Percentiles rank a stretch among this genome's conserved stretches.
Conservation (phyloP, 2,329 filamentous ascomycete species). For the Phyllosticta citribraziliensis region DNA sequence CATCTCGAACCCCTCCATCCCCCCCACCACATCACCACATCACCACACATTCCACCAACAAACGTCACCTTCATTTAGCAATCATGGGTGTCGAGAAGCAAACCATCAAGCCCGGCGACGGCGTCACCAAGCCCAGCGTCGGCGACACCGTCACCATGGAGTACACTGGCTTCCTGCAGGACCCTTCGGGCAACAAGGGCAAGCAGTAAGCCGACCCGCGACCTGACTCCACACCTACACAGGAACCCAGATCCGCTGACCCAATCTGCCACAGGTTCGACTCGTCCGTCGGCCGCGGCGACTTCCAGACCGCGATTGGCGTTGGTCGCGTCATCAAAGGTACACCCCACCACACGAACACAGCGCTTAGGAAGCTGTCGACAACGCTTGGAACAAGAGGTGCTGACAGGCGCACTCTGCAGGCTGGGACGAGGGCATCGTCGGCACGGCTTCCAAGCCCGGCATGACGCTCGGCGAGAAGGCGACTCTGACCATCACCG, state of each 20-base stretch:
- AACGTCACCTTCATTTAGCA: not conserved
- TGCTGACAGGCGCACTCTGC: constrained; percentile 9
- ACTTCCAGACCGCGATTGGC: constrained; percentile 72
- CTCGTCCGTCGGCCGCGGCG: constrained; percentile 65
- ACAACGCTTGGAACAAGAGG: constrained; percentile 13
- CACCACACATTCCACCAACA: not conserved
- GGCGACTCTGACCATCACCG: constrained; percentile 70
- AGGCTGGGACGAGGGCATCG: constrained; percentile 60
- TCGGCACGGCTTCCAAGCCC: constrained; percentile 28
- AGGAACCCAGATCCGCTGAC: not conserved
- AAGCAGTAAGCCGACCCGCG: constrained; percentile 48
- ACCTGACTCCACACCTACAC: not conserved
- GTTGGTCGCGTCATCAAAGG: constrained; percentile 78
- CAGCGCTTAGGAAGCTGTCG: constrained; percentile 1
- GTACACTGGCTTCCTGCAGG: constrained; percentile 83
- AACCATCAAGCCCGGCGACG: constrained; percentile 51
- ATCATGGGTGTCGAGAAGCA: constrained; percentile 58
- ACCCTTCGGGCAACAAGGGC: constrained; percentile 56
- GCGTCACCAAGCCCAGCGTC: constrained; percentile 47
- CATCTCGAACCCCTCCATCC: not conserved
- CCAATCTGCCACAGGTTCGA: constrained; percentile 61
- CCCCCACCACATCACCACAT: not conserved
- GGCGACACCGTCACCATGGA: constrained; percentile 76
- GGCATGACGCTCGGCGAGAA: constrained; percentile 89
- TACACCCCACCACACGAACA: constrained; percentile 31